Conservation (phyloP, 2,329 filamentous ascomycete genomes). For the Stemphylium lycopersici region DNA sequence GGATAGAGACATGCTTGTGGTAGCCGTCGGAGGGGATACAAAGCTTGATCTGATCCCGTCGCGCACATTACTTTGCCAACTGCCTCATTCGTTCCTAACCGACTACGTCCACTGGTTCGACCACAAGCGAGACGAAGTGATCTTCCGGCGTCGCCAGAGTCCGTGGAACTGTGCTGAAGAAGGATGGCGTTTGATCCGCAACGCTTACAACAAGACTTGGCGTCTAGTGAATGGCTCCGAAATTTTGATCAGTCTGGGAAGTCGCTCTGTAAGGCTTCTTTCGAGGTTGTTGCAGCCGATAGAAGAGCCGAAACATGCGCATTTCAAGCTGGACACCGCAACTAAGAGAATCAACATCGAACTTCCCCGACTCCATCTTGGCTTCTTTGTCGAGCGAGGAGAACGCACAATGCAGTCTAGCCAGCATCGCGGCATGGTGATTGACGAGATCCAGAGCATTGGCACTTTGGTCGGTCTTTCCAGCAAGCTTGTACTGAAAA, state of each 20-base stretch:
- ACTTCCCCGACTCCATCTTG: conserved; percentile 19
- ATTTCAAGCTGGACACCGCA: conserved; percentile 15
- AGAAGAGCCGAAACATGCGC: conserved; percentile 24
- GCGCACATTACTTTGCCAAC: conserved; percentile 22
- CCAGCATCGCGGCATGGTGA: conserved; percentile 33
- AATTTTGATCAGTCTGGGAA: conserved; percentile 14
- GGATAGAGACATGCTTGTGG: conserved; percentile 28
- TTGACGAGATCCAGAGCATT: conserved; percentile 33
- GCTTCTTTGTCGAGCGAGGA: conserved; percentile 12
- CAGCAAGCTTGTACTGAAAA: conserved; percentile 31
- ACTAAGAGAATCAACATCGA: conserved; percentile 19
- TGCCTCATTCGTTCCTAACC: conserved; percentile 43
- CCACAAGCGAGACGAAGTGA: conserved; percentile 9
- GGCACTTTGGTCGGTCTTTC: conserved; percentile 33
- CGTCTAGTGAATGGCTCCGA: conserved; percentile 11
- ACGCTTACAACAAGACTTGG: conserved; percentile 16
- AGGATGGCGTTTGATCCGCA: conserved; percentile 24
- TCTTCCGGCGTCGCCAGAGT: conserved; percentile 13
- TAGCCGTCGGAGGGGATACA: conserved; percentile 10
- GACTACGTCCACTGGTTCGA: conserved; percentile 29
- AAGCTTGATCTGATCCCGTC: conserved; percentile 46
- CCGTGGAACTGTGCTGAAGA: conserved; percentile 11
- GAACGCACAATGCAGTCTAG: conserved; percentile 24
- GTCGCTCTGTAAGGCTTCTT: conserved; percentile 5
- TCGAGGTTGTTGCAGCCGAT: conserved; percentile 22